Evolutionary conservation across 2,329 filamentous ascomycete species (phyloP).

Genomic region (Nigrospora oryzae): DNA sequence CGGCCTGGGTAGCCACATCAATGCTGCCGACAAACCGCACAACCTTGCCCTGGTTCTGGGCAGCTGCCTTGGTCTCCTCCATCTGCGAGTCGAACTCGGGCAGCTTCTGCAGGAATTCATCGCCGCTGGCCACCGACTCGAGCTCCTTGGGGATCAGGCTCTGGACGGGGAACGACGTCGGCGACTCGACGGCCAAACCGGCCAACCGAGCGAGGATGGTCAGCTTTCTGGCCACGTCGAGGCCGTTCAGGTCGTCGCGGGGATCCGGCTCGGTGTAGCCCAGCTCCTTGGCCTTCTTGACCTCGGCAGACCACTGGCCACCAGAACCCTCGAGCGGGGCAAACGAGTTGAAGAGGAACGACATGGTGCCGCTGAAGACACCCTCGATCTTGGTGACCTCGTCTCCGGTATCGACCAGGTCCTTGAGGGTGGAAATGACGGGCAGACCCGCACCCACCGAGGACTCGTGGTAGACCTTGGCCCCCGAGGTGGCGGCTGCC

Average conservation of each 20-base stretch:
- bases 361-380: constrained; percentile 96
- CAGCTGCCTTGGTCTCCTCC: constrained; percentile 79
- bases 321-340: constrained; percentile 69
- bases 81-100: constrained; percentile 82
- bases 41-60: constrained; percentile 81
- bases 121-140: constrained; percentile 65
- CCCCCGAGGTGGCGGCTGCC: constrained; percentile 59
- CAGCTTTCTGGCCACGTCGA: constrained; percentile 90
- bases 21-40: constrained; percentile 92
- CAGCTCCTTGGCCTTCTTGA: constrained; percentile 82
- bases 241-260: constrained; percentile 76
- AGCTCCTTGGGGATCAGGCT: constrained; percentile 85
- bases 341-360: constrained; percentile 96
- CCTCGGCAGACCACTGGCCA: constrained; percentile 84
- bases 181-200: constrained; percentile 72
- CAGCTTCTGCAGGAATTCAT: constrained; percentile 78
- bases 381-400: constrained; percentile 88
- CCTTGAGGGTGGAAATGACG: constrained; percentile 86
- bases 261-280: constrained; percentile 90
- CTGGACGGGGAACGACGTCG: constrained; percentile 87
- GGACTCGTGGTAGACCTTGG: constrained; percentile 90
- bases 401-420: constrained; percentile 91
- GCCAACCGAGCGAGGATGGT: constrained; percentile 86
- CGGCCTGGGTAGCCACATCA: constrained; percentile 68
- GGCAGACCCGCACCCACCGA: constrained; percentile 90